Base-by-base conservation (phyloP, 2,329 filamentous ascomycete species). In the Claviceps humidiphila region DNA sequence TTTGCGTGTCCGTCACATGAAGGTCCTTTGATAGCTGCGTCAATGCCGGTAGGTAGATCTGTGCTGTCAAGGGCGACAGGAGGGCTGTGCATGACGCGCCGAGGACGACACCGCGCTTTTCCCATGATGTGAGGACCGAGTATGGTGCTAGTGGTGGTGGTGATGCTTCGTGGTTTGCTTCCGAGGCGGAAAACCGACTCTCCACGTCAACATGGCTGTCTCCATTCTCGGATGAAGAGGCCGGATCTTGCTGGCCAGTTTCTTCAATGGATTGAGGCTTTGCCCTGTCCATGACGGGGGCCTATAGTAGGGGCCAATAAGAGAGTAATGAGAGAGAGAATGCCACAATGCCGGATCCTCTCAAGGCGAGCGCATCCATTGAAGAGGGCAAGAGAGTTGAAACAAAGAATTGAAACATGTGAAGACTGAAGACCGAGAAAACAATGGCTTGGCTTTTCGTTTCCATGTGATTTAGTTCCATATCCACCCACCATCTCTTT, bases 31-130 rank as follows among this genome's bases (percentile, higher is more conserved):
- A 71, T 9, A 81, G 66, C 6, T 69, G 64, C 16, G 71, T 70
- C 30, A 80, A 60, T 0, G 77, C 76, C 1, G 76, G 77, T 49
- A 77, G 72, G 65, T 79, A 80, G 20, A 78, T 78, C 45, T 76
- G 69, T 3, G 71, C 69, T 0, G 71, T 71, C 46, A 75, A 60
- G 2, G 72, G 72, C 7, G 72, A 75, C 59, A 74, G 72, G 59
- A 74, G 65, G 39, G 70, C 70, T 5, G 64, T 65, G 4, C 64
- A 47, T 2, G 71, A 62, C 3, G 67, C 68, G 4, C 60, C 66
- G 4, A 72, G 55, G n/a, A 73, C 66, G 42, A 74, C 66, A 43
- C 63, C 52, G 5, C 67, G 64, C 50, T 74, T 74, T 43, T 70
- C 58, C 64, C 67, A 68, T 54, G 57, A 53, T 5, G 68, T 66